Evolutionary conservation across 768 basidiomycete species (phyloP).

Genomic region (Boletus edulis): DNA sequence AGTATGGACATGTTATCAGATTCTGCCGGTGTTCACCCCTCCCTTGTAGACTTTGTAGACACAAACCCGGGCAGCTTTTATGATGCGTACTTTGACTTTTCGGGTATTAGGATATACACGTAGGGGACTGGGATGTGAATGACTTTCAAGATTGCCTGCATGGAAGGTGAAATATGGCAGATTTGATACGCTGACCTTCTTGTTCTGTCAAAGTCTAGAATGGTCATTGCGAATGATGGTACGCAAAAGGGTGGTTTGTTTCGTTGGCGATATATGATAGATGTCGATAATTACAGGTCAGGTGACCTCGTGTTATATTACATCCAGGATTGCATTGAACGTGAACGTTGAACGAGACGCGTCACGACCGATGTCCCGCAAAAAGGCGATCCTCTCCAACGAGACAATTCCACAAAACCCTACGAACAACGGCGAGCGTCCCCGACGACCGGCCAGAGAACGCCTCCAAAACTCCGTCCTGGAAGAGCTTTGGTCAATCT

Average conservation of each 20-base stretch:
- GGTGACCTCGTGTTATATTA: not conserved
- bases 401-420: not conserved
- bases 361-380: constrained; percentile 12
- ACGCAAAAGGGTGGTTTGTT: too few species aligned
- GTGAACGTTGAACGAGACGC: not conserved
- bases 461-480: constrained; percentile 11
- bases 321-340: too few species aligned
- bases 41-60: constrained; percentile 35
- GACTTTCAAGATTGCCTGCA: not conserved
- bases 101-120: constrained; percentile 52
- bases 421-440: not conserved
- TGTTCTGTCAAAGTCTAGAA: too few species aligned
- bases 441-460: constrained; percentile 6
- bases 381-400: not conserved
- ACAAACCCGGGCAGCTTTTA: constrained; percentile 60
- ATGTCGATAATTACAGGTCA: not conserved
- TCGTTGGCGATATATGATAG: too few species aligned
- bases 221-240: too few species aligned
- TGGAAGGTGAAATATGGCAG: constrained; percentile 1
- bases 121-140: constrained; percentile 14
- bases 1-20: constrained; percentile 21
- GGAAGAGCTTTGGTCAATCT: constrained; percentile 30
- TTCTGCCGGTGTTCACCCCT: not conserved
- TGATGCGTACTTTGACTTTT: constrained; percentile 72
- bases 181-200: constrained; percentile 3